Percentiles rank a stretch among this genome's conserved stretches.
phyloP scores from a whole-genome alignment of 2,329 filamentous ascomycete genomes.

The Xylaria sp. region DNA sequence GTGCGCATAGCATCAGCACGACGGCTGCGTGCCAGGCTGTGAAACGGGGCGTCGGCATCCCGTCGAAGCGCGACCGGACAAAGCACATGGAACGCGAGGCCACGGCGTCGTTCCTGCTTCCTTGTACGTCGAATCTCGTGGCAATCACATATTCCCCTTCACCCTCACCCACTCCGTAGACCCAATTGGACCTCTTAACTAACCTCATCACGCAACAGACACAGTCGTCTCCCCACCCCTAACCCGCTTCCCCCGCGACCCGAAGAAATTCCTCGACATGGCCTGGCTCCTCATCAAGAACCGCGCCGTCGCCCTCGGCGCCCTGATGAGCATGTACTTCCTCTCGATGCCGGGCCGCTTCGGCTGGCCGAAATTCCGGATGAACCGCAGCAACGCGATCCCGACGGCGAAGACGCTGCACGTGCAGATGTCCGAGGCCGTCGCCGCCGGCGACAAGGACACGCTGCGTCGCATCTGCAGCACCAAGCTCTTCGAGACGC shows the following conservation, averaged over 20 bases:
- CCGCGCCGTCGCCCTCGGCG: constrained; percentile 33
- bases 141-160: neutral
- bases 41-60: neutral
- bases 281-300: constrained; percentile 29
- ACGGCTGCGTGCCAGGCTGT: constrained; percentile 8
- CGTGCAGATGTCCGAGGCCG: constrained; percentile 53
- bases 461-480: constrained; percentile 51
- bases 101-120: constrained; percentile 16
- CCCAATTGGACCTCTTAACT: neutral
- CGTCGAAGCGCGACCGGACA: neutral
- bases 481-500: constrained; percentile 44
- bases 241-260: constrained; percentile 26
- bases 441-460: constrained; percentile 52
- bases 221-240: constrained; percentile 30
- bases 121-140: constrained; percentile 18
- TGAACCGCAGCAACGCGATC: constrained; percentile 38
- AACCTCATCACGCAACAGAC: constrained; percentile 10
- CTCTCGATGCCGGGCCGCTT: constrained; percentile 41
- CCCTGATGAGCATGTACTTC: constrained; percentile 38
- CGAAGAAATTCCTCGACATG: constrained; percentile 24
- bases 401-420: constrained; percentile 57
- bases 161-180: neutral
- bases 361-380: constrained; percentile 40
- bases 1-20: constrained; percentile 15
- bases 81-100: neutral